A percentile compares a stretch with the other conserved stretches of the same genome.
Conservation (phyloP, 2,329 filamentous ascomycete species). For the Paecilomyces sp. region DNA sequence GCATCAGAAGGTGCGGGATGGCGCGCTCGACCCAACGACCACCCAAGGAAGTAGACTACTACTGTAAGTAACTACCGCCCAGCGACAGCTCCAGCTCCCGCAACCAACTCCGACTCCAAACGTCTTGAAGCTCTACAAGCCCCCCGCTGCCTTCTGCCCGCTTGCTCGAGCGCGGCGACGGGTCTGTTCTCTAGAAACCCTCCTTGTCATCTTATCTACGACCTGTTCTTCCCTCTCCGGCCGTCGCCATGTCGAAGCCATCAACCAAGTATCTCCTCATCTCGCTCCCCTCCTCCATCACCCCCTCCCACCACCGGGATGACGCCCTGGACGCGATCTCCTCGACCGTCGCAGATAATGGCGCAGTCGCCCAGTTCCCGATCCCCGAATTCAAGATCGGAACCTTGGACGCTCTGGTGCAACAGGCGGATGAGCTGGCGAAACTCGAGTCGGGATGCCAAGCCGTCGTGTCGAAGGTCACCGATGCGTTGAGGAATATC, state of each 20-base stretch:
- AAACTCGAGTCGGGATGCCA: slow-evolving; percentile 80
- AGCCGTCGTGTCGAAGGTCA: slow-evolving; percentile 78
- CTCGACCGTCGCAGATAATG: slow-evolving; percentile 67
- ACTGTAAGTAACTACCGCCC: not conserved
- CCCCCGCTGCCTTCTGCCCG: slow-evolving; percentile 12
- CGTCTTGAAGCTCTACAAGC: slow-evolving; percentile 1
- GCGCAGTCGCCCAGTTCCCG: slow-evolving; percentile 66
- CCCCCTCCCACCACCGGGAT: slow-evolving; percentile 70
- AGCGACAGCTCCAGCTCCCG: slow-evolving; percentile 1
- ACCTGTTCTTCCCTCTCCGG: not conserved
- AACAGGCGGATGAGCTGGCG: slow-evolving; percentile 88
- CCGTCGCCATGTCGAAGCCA: slow-evolving; percentile 33
- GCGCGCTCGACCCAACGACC: not conserved
- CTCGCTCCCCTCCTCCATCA: slow-evolving; percentile 81
- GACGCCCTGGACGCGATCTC: slow-evolving; percentile 74
- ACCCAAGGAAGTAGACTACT: not conserved
- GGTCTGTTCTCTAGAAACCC: slow-evolving; percentile 3
- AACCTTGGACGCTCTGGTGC: slow-evolving; percentile 86
- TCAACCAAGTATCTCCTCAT: slow-evolving; percentile 70
- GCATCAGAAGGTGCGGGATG: not conserved
- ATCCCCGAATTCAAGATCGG: slow-evolving; percentile 97
- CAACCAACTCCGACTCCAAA: slow-evolving; percentile 3
- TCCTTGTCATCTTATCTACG: not conserved
- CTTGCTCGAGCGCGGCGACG: slow-evolving; percentile 16
- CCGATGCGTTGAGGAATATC: slow-evolving; percentile 73